Evolutionary conservation across 2,329 filamentous ascomycete genomes (phyloP).

Genomic region (Botrytis hyacinthi): DNA sequence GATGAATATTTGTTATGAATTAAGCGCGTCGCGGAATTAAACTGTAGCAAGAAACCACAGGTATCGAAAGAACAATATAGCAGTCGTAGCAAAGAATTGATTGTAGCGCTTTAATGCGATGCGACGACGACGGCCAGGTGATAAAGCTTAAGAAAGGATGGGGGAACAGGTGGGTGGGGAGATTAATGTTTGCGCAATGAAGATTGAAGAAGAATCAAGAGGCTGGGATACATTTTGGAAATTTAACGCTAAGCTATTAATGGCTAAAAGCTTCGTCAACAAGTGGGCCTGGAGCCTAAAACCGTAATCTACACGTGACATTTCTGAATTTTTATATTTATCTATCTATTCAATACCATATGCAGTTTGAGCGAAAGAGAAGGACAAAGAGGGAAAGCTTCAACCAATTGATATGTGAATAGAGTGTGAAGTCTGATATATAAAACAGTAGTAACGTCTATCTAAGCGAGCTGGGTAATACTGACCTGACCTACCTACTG

Average conservation of each 20-base stretch:
- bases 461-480: not conserved
- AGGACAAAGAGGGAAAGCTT: not conserved
- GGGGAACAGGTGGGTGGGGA: constrained; percentile 13
- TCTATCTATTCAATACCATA: not conserved
- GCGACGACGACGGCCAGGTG: not conserved
- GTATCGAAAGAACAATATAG: not conserved
- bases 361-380: not conserved
- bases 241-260: not conserved
- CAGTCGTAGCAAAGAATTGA: not conserved
- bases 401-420: not conserved
- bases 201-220: constrained; percentile 20
- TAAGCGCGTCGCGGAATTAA: constrained; percentile 6
- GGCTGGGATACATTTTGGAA: constrained; percentile 14
- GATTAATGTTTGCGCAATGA: constrained; percentile 8
- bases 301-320: not conserved
- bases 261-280: not conserved
- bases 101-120: constrained; percentile 1
- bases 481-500: too few relatives aligned
- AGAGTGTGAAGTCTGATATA: not conserved
- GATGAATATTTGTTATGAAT: not conserved
- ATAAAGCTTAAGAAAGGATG: constrained; percentile 8
- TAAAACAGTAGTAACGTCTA: not conserved
- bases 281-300: not conserved
- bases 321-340: not conserved
- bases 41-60: constrained; percentile 4